Percentiles rank a stretch among this genome's conserved stretches.
Conservation (phyloP, 257 asterid species). For the Haberlea rhodopensis region DNA sequence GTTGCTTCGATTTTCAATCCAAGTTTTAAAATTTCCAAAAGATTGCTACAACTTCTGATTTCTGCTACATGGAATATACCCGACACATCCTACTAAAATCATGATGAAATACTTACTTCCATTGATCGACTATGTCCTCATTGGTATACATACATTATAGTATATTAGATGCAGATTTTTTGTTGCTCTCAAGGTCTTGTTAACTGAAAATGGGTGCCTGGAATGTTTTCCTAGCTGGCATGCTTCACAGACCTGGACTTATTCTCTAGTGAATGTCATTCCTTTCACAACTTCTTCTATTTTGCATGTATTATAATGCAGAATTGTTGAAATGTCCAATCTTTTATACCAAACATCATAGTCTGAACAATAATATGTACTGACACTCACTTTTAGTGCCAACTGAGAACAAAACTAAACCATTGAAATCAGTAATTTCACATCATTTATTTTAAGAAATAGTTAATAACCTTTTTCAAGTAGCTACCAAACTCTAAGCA, state of each 20-base stretch:
- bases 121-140: no score
- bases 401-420: neutral
- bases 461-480: neutral
- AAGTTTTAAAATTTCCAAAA: constrained; percentile 7
- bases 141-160: no score
- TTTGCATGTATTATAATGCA: neutral
- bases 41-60: constrained; percentile 5
- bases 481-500: constrained; percentile 17
- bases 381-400: no score
- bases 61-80: constrained; percentile 9
- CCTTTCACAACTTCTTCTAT: no score
- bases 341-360: neutral
- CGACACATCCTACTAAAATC: constrained; percentile 6
- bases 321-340: neutral
- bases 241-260: no score
- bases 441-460: neutral
- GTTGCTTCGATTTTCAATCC: constrained; percentile 9
- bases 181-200: no score
- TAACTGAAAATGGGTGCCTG: no score
- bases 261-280: no score
- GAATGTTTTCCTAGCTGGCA: no score
- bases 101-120: no score
- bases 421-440: neutral
- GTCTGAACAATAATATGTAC: constrained; percentile 8
- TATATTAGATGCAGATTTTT: no score